Percentiles rank a stretch among this genome's conserved stretches.
These are phyloP conservation scores for Sindora glabra DNA, from an alignment of 306 rosid species.

Conservation along the genomic window DNA sequence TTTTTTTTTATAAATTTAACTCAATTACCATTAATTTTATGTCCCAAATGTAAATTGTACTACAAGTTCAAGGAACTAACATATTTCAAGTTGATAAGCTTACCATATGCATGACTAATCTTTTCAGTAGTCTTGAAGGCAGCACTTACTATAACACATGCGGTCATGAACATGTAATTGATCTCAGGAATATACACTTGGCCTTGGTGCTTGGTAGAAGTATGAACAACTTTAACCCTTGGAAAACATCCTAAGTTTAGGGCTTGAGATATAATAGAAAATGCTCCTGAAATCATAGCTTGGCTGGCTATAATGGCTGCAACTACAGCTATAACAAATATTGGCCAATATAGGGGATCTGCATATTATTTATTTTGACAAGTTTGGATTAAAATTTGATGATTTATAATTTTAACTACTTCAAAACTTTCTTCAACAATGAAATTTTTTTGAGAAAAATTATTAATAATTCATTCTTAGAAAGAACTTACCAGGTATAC, in stretches of 20 bases:
- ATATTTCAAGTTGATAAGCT: no score
- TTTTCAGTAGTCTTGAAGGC: constrained; percentile 44
- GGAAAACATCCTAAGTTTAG: constrained; percentile 54
- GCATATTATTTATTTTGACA: constrained; percentile 7
- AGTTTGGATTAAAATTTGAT: no score
- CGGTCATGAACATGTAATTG: constrained; percentile 46
- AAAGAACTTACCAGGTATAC: constrained; percentile 49
- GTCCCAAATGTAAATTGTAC: no score
- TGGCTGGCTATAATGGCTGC: constrained; percentile 69
- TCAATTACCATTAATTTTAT: no score
- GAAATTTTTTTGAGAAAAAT: no score
- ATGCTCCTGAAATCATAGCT: constrained; percentile 64
- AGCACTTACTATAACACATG: constrained; percentile 27
- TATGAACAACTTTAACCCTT: constrained; percentile 40
- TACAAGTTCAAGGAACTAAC: no score
- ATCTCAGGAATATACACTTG: constrained; percentile 61
- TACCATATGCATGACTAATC: constrained; percentile 57
- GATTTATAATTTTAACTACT: no score
- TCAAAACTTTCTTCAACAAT: no score
- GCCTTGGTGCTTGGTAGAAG: constrained; percentile 50
- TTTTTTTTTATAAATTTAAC: no score
- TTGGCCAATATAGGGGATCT: constrained; percentile 57
- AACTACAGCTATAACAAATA: constrained; percentile 39
- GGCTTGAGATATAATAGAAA: constrained; percentile 40
- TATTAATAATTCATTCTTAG: no score